Percentiles rank a stretch among this genome's conserved stretches.
Conservation (phyloP, 1,284 basidiomycete genomes). For the Heterobasidion irregulare region DNA sequence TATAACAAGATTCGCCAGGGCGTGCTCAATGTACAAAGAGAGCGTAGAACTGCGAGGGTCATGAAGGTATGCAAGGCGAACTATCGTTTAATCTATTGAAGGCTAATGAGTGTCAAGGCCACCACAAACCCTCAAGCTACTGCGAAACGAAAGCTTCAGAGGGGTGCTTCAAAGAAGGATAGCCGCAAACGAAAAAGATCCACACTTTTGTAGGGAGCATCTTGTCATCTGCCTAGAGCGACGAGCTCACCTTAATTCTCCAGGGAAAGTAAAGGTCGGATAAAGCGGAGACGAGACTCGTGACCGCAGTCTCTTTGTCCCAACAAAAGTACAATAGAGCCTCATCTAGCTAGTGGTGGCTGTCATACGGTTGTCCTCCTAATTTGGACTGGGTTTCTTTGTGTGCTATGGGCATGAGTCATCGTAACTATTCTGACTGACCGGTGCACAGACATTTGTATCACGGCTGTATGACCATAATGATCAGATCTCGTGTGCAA, state of each 20-base stretch:
- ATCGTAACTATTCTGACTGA: too few species aligned
- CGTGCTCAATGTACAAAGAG: slow-evolving; percentile 60
- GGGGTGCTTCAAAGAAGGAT: slow-evolving; percentile 69
- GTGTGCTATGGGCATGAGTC: too few species aligned
- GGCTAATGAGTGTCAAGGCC: slow-evolving; percentile 24
- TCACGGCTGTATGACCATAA: too few species aligned
- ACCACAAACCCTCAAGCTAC: slow-evolving; percentile 70
- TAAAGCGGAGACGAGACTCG: slow-evolving; percentile 15
- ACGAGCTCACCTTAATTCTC: not conserved
- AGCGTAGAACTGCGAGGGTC: slow-evolving; percentile 61
- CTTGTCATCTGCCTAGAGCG: not conserved
- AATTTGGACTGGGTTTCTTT: too few species aligned
- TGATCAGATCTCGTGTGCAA: too few species aligned
- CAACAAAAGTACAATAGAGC: too few species aligned
- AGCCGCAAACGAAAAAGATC: slow-evolving; percentile 73
- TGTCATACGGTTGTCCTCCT: too few species aligned
- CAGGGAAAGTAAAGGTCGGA: slow-evolving; percentile 19
- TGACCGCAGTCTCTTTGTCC: too few species aligned
- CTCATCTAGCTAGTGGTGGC: too few species aligned
- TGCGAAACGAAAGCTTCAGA: slow-evolving; percentile 66
- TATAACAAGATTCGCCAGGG: slow-evolving; percentile 80
- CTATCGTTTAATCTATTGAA: not conserved
- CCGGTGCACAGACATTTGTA: too few species aligned
- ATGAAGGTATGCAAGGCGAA: slow-evolving; percentile 37
- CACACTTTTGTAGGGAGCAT: slow-evolving; percentile 42